Evolutionary conservation across 2,329 filamentous ascomycete genomes (phyloP).

Genomic region (Cladobotryum mycophilum): DNA sequence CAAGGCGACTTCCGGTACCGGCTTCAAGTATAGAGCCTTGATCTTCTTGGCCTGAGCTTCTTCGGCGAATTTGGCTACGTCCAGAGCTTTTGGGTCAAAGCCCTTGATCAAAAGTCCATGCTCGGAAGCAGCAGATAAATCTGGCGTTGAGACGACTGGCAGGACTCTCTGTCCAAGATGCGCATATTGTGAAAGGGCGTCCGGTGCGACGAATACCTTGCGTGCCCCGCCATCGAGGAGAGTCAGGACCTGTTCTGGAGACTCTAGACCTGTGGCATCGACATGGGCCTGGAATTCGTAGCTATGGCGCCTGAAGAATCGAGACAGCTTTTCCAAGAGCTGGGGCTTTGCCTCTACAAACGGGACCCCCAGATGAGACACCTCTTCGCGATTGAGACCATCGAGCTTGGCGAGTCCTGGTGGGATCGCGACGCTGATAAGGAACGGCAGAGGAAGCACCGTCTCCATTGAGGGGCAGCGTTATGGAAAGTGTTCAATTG

Average conservation of each 20-base stretch:
- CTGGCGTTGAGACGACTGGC: constrained; percentile 42
- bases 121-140: constrained; percentile 40
- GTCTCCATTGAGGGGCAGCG: constrained; percentile 49
- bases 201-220: constrained; percentile 72
- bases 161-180: constrained; percentile 53
- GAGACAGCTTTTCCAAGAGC: constrained; percentile 39
- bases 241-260: constrained; percentile 66
- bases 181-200: constrained; percentile 56
- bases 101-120: constrained; percentile 47
- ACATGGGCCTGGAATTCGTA: constrained; percentile 60
- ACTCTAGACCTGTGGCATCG: constrained; percentile 64
- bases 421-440: constrained; percentile 50
- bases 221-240: constrained; percentile 80
- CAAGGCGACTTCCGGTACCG: constrained; percentile 39
- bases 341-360: constrained; percentile 50
- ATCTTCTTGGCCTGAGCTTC: constrained; percentile 40
- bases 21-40: constrained; percentile 45
- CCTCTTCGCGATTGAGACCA: constrained; percentile 50
- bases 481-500: background rate
- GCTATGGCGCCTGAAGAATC: constrained; percentile 44
- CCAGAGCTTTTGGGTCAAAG: constrained; percentile 40
- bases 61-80: constrained; percentile 38
- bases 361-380: constrained; percentile 52
- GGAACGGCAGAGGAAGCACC: constrained; percentile 56
- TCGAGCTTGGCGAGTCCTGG: constrained; percentile 42